phyloP scores from a whole-genome alignment of 148 eudicot genomes.

The Euryodendron excelsum region DNA sequence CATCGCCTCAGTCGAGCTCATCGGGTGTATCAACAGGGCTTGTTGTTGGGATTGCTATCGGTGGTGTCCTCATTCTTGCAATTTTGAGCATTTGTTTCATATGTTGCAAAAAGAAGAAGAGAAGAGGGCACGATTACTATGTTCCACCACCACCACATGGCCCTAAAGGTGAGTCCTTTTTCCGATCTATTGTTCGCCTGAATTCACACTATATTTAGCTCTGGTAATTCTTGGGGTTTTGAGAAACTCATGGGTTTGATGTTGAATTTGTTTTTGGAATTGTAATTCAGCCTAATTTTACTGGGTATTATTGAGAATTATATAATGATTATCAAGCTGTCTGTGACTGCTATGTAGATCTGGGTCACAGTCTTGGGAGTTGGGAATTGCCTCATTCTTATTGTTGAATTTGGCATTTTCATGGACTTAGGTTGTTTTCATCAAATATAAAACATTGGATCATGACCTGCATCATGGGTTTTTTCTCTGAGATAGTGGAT shows the following conservation, averaged over 20 bases:
- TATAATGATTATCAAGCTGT: background rate
- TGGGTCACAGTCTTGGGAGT: slow-evolving; percentile 2
- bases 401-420: background rate
- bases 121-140: slow-evolving; percentile 43
- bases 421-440: background rate
- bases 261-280: background rate
- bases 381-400: background rate
- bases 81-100: slow-evolving; percentile 51
- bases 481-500: background rate
- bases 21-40: slow-evolving; percentile 55
- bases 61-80: slow-evolving; percentile 47
- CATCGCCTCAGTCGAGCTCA: slow-evolving; percentile 27
- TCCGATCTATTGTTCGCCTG: background rate
- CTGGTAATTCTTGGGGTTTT: background rate
- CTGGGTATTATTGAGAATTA: background rate
- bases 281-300: background rate
- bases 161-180: slow-evolving; percentile 45
- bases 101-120: slow-evolving; percentile 65
- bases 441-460: background rate
- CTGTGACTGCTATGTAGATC: slow-evolving; percentile 1
- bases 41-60: slow-evolving; percentile 73
- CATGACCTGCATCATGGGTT: background rate
- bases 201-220: background rate
- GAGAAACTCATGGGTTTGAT: slow-evolving; percentile 2
- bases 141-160: slow-evolving; percentile 39